A percentile compares a stretch with the other conserved stretches of the same genome.
Evolutionary conservation across 2,329 filamentous ascomycete genomes (phyloP).

Genomic region (Echinosphaeria canescens): DNA sequence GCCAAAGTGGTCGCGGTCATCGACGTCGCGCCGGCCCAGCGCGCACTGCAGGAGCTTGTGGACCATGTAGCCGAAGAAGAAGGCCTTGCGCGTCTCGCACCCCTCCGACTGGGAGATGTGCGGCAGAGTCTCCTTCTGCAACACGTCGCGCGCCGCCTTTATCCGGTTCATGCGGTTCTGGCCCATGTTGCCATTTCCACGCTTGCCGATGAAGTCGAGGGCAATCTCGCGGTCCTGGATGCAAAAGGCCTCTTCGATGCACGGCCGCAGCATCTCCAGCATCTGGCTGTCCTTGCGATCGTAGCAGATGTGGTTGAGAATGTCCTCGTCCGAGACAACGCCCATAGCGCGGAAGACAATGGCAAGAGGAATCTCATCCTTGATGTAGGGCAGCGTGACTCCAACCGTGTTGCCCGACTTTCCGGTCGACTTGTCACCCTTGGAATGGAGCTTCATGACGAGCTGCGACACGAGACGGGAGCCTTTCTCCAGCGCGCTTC

Average conservation of each 20-base stretch:
- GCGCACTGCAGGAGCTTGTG: slow-evolving; percentile 88
- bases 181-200: slow-evolving; percentile 50
- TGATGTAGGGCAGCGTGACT: slow-evolving; percentile 83
- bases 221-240: slow-evolving; percentile 92
- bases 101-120: slow-evolving; percentile 93
- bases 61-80: slow-evolving; percentile 98
- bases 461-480: slow-evolving; percentile 86
- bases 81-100: slow-evolving; percentile 88
- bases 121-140: slow-evolving; percentile 91
- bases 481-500: slow-evolving; percentile 90
- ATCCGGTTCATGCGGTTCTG: slow-evolving; percentile 74
- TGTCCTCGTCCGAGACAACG: slow-evolving; percentile 93
- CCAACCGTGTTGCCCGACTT: slow-evolving; percentile 76
- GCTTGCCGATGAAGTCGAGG: slow-evolving; percentile 86
- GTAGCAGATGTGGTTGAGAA: slow-evolving; percentile 94
- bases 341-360: slow-evolving; percentile 92
- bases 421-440: slow-evolving; percentile 60
- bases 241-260: slow-evolving; percentile 89
- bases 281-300: slow-evolving; percentile 90
- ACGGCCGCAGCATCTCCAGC: slow-evolving; percentile 93
- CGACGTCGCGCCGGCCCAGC: slow-evolving; percentile 77
- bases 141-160: slow-evolving; percentile 76
- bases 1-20: slow-evolving; percentile 96
- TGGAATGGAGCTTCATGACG: slow-evolving; percentile 74
- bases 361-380: slow-evolving; percentile 78